Conservation (phyloP, 805 yeast genomes). For the Metschnikowia henanensis region DNA sequence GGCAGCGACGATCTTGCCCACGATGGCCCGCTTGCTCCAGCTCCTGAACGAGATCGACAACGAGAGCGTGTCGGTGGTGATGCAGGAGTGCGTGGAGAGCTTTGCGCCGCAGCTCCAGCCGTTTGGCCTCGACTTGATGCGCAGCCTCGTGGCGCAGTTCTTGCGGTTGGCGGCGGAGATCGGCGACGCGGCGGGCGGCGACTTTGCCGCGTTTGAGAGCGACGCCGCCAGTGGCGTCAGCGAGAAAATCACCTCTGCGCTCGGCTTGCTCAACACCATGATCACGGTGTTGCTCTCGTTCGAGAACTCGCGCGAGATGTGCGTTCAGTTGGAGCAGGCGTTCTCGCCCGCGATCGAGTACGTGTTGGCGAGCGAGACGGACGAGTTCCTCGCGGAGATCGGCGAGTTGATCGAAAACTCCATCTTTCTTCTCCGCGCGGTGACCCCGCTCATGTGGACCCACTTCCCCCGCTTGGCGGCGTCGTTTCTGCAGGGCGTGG, state of each 20-base stretch:
- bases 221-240: conserved; percentile 34
- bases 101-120: conserved; percentile 76
- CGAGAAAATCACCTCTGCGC: conserved; percentile 80
- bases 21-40: conserved; percentile 76
- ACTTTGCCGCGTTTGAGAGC: conserved; percentile 41
- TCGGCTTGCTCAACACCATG: conserved; percentile 79
- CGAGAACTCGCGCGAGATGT: conserved; percentile 73
- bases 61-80: conserved; percentile 83
- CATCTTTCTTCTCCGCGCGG: conserved; percentile 33
- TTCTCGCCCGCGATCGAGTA: conserved; percentile 68
- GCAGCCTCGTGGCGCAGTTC: conserved; percentile 27
- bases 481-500: conserved; percentile 44
- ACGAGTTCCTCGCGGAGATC: conserved; percentile 74
- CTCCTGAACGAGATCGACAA: conserved; percentile 81
- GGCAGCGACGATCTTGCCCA: conserved; percentile 66
- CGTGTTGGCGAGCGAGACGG: conserved; percentile 63
- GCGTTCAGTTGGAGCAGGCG: conserved; percentile 61
- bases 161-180: conserved; percentile 38
- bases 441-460: conserved; percentile 74
- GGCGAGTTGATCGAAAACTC: conserved; percentile 65
- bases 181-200: conserved; percentile 56
- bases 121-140: conserved; percentile 29
- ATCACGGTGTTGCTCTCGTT: conserved; percentile 78
- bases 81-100: conserved; percentile 93
- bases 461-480: conserved; percentile 50